These are phyloP conservation scores for Hordeum pubiflorum DNA, from an alignment of 202 grass and related monocot species.

Conservation along the genomic window DNA sequence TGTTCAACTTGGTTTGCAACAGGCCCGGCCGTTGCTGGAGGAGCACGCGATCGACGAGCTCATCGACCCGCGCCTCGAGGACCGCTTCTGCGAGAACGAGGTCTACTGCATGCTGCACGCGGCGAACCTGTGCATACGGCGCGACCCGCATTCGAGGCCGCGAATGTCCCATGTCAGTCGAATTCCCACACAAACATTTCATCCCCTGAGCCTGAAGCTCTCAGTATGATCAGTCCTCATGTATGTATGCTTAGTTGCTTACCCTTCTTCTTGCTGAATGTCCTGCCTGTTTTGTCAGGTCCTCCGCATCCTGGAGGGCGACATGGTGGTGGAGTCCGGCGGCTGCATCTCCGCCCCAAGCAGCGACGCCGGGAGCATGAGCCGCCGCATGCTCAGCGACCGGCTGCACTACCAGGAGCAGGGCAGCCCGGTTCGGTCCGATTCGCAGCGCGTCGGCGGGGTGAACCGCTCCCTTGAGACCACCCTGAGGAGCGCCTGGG, in stretches of 20 bases:
- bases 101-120: slow-evolving; percentile 92
- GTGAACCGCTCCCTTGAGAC: slow-evolving; percentile 30
- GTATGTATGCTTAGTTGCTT: too few species aligned
- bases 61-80: slow-evolving; percentile 54
- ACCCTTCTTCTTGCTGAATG: neutral
- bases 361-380: slow-evolving; percentile 68
- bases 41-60: slow-evolving; percentile 52
- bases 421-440: slow-evolving; percentile 23
- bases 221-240: neutral
- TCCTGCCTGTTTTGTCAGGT: slow-evolving; percentile 25
- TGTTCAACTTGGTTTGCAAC: neutral
- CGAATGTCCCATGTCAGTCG: slow-evolving; percentile 89
- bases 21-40: slow-evolving; percentile 81
- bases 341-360: slow-evolving; percentile 44
- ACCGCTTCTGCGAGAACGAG: slow-evolving; percentile 47
- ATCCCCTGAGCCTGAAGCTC: neutral
- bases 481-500: slow-evolving; percentile 36
- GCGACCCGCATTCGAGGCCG: slow-evolving; percentile 67
- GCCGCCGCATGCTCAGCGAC: slow-evolving; percentile 40
- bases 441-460: slow-evolving; percentile 4
- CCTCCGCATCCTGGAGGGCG: slow-evolving; percentile 85
- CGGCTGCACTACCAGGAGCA: slow-evolving; percentile 17
- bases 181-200: neutral
- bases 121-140: slow-evolving; percentile 80
- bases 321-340: slow-evolving; percentile 53